Base-by-base conservation (phyloP, 371 early-diverging fungal genomes). In the Lichtheimia ramosa region DNA sequence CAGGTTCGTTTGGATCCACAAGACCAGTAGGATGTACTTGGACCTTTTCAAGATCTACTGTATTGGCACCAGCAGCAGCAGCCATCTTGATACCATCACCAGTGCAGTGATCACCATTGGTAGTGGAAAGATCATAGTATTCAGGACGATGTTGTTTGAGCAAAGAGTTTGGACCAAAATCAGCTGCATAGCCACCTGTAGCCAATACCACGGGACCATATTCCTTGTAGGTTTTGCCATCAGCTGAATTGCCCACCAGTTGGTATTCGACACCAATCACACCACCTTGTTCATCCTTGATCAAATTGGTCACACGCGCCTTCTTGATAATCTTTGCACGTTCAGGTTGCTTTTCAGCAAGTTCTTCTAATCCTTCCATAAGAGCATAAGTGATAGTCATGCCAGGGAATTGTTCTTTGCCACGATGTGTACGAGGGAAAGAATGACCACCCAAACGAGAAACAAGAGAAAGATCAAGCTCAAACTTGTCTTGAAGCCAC, bases 1-100 rank as follows among this genome's bases (percentile, higher is more conserved):
- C 87, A 34, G 96, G 96, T 48, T 96, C 94, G 43, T 87, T 85
- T 46, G 93, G 92, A 68, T 93, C 93, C 27, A 96, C 95, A 51
- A 96, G 76, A 68, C 98, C 98, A 21, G 98, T 97, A 50, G 98
- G 98, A 69, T 97, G 97, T 34, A 97, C 96, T 77, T 97, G 98
- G 50, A 97, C 93, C 77, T 94, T 95, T 62, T 97, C 96, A 83
- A 97, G 85, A 80, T 96, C 94, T 62, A 95, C 87, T 41, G 91
- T 86, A 79, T 84, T 89, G 46, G 90, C 95, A 48, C 97, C 96
- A 54, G 86, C 83, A 23, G 81, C 85, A 23, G 84, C 66, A 40
- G 92, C 83, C 89, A 97, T 90, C 81, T 93, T 93, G 77, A 95
- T 89, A 71, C 96, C 98, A 70, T 97, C 96, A 69, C 96, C 96